These are phyloP conservation scores for Bonia amplexicaulis DNA, from an alignment of 176 grass and related monocot species.

Conservation along the genomic window DNA sequence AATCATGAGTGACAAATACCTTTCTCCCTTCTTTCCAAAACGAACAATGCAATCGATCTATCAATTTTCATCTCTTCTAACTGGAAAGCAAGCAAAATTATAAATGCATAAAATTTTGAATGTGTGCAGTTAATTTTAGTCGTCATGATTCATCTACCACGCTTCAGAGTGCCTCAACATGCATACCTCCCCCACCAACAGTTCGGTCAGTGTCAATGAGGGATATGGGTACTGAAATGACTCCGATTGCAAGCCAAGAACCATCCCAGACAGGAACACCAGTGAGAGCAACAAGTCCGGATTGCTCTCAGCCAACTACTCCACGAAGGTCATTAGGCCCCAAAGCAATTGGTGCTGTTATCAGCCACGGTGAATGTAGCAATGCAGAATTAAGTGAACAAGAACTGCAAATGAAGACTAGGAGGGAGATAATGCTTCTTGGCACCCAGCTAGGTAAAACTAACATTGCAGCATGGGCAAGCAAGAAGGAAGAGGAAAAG, in stretches of 20 bases:
- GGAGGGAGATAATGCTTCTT: conserved; percentile 92
- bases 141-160: conserved; percentile 55
- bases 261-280: conserved; percentile 92
- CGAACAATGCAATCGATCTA: background rate
- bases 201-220: conserved; percentile 90
- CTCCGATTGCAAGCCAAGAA: conserved; percentile 92
- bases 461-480: conserved; percentile 88
- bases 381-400: conserved; percentile 57
- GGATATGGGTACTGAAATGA: conserved; percentile 99
- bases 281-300: conserved; percentile 67
- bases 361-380: conserved; percentile 43
- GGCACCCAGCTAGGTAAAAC: conserved; percentile 88
- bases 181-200: conserved; percentile 62
- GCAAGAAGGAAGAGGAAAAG: conserved; percentile 87
- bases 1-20: background rate
- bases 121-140: conserved; percentile 62
- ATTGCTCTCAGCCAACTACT: conserved; percentile 64
- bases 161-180: conserved; percentile 54
- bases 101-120: background rate
- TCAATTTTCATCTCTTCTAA: background rate
- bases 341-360: conserved; percentile 22
- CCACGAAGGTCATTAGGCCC: conserved; percentile 49
- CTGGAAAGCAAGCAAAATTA: background rate
- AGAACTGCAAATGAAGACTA: conserved; percentile 70
- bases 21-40: background rate